Evolutionary conservation across 129 eudicot species (phyloP), one percentile per base, ranked within the genome.

Genomic region (Lonicera japonica): DNA sequence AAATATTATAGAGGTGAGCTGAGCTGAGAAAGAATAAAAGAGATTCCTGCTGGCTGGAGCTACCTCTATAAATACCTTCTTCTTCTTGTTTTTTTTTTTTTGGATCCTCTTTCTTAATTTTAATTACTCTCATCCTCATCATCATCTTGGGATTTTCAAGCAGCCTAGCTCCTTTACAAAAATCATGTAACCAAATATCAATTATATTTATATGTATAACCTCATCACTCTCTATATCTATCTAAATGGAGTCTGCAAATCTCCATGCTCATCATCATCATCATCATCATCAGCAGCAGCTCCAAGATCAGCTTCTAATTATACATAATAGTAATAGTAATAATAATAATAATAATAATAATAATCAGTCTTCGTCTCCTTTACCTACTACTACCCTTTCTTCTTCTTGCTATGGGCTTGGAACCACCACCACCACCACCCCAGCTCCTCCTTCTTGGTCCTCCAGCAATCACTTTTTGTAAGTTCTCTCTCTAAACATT

Each of bases 111-210:
- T 21, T 29, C 48, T 39, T 68, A 18, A 60, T 73, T 68, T 79
- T 72, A 72, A 69, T 79, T 73, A 70, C 82, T 66, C 25, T 29
- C 36, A 29, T 29, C 36, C 2, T n/a, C 52, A 67, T 63, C 43
- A 50, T 60, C 70, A 68, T 83, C 86, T 90, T 86, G 97, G 97
- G 97, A 90, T 90, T 90, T 86, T 90, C 92, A 90, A 90, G 83
- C 63, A 70, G 43, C 73, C 74, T 67, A 64, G 65, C 65, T 79
- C 61, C 54, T 70, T 69, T 60, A 9, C 16, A 25, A 40, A 18
- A 10, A 43, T 56, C 54, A 72, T 41, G 64, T 70, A 75, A 50
- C 4, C 14, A 25, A 29, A 29, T 29, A 29, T 29, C 36, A 29
- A 29, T 29, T 29, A 29, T 29, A 29, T 29, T 1, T 29, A 29